Percentiles rank a stretch among this genome's conserved stretches.
Evolutionary conservation across 208 protist genomes (phyloP).

Genomic region (Jaenimonas drosophilae): DNA sequence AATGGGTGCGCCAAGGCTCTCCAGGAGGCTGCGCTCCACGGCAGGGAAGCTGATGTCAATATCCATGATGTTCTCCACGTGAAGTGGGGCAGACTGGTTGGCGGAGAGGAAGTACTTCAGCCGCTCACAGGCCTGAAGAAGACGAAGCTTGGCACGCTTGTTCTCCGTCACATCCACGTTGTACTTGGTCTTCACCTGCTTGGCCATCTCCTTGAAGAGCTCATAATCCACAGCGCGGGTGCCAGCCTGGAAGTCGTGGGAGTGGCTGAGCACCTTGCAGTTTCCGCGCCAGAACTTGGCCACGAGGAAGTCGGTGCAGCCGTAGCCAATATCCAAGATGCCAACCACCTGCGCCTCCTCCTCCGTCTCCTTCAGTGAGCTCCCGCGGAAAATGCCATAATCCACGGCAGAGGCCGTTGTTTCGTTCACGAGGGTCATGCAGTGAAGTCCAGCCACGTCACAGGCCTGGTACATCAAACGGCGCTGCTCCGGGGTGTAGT

Average conservation of each 20-base stretch:
- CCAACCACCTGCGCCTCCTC: constrained; percentile 68
- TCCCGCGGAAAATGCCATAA: constrained; percentile 87
- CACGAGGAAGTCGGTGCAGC: constrained; percentile 59
- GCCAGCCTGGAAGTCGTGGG: constrained; percentile 74
- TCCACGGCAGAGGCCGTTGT: constrained; percentile 81
- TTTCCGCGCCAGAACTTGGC: constrained; percentile 78
- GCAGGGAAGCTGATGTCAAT: constrained; percentile 80
- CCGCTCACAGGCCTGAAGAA: constrained; percentile 77
- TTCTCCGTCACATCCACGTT: constrained; percentile 80
- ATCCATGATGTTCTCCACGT: constrained; percentile 89
- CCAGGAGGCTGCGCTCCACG: constrained; percentile 71
- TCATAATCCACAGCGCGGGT: constrained; percentile 80
- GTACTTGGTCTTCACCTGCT: constrained; percentile 80
- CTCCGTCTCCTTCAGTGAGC: constrained; percentile 72
- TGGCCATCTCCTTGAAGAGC: constrained; percentile 64
- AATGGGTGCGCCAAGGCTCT: constrained; percentile 35
- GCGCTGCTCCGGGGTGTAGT: constrained; percentile 82
- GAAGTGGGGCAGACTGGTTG: constrained; percentile 69
- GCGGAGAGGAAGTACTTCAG: constrained; percentile 89
- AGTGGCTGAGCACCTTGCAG: constrained; percentile 68
- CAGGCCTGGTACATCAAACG: constrained; percentile 67
- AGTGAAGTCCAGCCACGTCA: constrained; percentile 82
- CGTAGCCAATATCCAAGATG: constrained; percentile 88
- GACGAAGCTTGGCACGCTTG: constrained; percentile 66
- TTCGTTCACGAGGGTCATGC: constrained; percentile 87